Evolutionary conservation across 75 land plant species (phyloP).

Genomic region (Larix kaempferi): DNA sequence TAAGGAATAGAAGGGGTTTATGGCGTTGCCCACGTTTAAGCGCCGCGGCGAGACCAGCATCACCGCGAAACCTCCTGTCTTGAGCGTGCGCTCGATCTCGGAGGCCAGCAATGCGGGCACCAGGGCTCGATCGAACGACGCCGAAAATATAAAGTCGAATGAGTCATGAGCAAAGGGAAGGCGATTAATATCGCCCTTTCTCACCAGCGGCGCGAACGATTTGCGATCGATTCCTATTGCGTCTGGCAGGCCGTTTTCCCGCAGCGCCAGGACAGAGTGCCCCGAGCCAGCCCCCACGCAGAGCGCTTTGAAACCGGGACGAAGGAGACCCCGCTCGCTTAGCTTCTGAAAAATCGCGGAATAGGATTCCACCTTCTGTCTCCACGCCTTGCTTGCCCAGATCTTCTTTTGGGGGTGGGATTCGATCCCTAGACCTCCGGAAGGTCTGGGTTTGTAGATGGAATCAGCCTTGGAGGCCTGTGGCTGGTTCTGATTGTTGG

Average conservation of each 20-base stretch:
- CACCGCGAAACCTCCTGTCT: conserved; percentile 13
- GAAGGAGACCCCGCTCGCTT: conserved; percentile 5
- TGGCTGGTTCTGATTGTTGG: no score
- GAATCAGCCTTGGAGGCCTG: neutral
- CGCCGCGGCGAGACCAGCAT: neutral
- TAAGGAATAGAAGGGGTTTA: neutral
- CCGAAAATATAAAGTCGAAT: conserved; percentile 20
- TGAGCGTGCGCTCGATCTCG: conserved; percentile 21
- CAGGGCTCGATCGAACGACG: conserved; percentile 10
- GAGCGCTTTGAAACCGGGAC: conserved; percentile 8
- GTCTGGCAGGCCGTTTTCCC: neutral
- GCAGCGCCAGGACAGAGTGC: neutral
- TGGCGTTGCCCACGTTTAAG: neutral
- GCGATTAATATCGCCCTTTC: neutral
- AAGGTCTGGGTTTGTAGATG: neutral
- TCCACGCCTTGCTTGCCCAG: neutral
- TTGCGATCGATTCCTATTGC: conserved; percentile 4
- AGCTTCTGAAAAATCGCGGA: neutral
- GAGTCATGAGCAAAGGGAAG: neutral
- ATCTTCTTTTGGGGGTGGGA: neutral
- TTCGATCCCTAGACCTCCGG: neutral
- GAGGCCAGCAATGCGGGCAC: conserved; percentile 13
- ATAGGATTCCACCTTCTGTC: neutral
- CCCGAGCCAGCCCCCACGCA: conserved; percentile 9
- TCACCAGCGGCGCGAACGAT: neutral